These are phyloP conservation scores for Amylocystis lapponica DNA, from an alignment of 768 basidiomycete species.

Conservation along the genomic window DNA sequence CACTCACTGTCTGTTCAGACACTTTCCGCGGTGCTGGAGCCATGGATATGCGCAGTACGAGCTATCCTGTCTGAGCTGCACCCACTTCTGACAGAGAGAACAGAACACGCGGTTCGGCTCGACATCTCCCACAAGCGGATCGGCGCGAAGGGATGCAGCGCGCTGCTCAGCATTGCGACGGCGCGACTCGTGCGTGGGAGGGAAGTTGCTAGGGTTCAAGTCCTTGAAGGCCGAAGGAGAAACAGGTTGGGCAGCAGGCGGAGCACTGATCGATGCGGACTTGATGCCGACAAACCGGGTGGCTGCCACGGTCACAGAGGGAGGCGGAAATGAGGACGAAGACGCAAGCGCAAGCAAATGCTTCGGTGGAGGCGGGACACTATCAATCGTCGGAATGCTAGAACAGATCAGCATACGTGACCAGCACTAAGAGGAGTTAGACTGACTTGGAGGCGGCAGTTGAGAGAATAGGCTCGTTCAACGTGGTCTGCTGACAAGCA, in stretches of 20 bases:
- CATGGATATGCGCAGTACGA: conserved; percentile 80
- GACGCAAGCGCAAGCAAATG: conserved; percentile 30
- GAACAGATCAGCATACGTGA: too few relatives aligned
- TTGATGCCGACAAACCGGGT: too few relatives aligned
- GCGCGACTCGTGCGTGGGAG: conserved; percentile 56
- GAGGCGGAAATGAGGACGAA: conserved; percentile 19
- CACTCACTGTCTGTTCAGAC: conserved; percentile 64
- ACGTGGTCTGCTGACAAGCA: conserved; percentile 39
- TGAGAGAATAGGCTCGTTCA: neutral
- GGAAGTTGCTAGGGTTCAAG: conserved; percentile 50
- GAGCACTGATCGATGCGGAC: neutral
- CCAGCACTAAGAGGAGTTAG: too few relatives aligned
- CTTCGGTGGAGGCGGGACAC: conserved; percentile 28
- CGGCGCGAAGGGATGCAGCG: conserved; percentile 62
- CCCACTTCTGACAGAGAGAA: conserved; percentile 73
- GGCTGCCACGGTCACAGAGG: too few relatives aligned
- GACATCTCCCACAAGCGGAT: conserved; percentile 59
- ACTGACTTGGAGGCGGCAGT: conserved; percentile 8
- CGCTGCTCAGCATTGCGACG: conserved; percentile 77
- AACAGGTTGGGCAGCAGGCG: neutral
- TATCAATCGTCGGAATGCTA: conserved; percentile 18
- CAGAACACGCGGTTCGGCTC: conserved; percentile 68
- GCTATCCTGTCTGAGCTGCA: conserved; percentile 73
- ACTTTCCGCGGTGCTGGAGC: conserved; percentile 73
- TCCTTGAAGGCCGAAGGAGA: conserved; percentile 48